Base-by-base conservation (phyloP, 192 early-diverging fungal species). In the Haplosporangium gracile region DNA sequence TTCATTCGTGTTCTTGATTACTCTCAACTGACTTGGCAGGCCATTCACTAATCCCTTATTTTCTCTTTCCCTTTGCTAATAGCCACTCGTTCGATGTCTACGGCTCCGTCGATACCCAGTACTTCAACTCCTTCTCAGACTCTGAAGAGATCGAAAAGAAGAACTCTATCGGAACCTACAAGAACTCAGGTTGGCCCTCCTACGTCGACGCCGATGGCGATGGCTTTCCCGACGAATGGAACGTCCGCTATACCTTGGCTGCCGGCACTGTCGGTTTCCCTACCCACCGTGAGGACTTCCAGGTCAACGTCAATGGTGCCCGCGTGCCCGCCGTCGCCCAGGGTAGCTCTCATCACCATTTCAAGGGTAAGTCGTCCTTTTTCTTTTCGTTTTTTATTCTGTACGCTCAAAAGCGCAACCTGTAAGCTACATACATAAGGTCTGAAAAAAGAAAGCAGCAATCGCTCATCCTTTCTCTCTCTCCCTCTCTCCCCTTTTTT, bases 21-120 rank as follows among this genome's bases (percentile, higher is more conserved):
- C 8, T 26, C 2, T 2, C 10, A 29, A 29, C n/a, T n/a, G 10
- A n/a, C 57, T 63, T 29, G 57, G 1, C 0, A 29, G n/a, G 5
- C 3, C 5, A n/a, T 55, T 26, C n/a, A 26, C 57, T 55, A 55
- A 55, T 26, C 4, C 24, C n/a, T 9, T 43, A 43, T 10, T 43
- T 43, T n/a, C 2, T n/a, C 9, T 4, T 11, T 29, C 26, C 10
- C n/a, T 63, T 29, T n/a, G 1, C n/a, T 29, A 7, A 0, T 26
- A 63, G 57, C 36, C 92, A 93, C 55, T 89, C 83, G 5, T 93
- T 85, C 82, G 92, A 93, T 45, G 91, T 93, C 63, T 93, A 80
- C 74, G 92, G 91, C 22, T 82, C 90, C 70, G 91, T 93, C 45
- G 92, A 93, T 81, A 72, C 86, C 68, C 60, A 80, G 24, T 92